These are phyloP conservation scores for Aurantiochytrium sp. DNA, from an alignment of 108 stramenopile species.

Conservation along the genomic window DNA sequence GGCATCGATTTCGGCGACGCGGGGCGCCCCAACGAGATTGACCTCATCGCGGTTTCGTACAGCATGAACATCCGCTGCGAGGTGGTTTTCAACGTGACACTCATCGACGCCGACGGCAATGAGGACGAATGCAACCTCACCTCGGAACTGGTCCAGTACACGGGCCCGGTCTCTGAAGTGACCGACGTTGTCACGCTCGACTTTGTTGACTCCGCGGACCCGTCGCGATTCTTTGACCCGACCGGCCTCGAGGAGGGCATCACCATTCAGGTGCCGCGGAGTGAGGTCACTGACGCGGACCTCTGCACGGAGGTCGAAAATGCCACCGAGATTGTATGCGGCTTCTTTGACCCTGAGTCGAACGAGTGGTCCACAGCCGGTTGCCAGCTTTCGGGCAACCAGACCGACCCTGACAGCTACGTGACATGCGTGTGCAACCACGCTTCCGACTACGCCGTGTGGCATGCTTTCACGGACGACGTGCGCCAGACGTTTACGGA, in stretches of 20 bases:
- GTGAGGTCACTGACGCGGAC: background rate
- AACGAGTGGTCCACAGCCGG: background rate
- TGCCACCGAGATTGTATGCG: background rate
- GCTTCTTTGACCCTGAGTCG: background rate
- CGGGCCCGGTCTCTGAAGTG: background rate
- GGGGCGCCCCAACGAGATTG: background rate
- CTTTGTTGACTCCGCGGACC: background rate
- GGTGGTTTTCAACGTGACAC: background rate
- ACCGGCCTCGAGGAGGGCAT: background rate
- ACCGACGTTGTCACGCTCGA: background rate
- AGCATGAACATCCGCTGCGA: slow-evolving; percentile 10
- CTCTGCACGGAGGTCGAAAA: background rate
- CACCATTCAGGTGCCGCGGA: background rate
- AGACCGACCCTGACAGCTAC: background rate
- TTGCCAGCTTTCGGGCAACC: background rate
- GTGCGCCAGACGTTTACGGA: background rate
- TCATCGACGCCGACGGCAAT: background rate
- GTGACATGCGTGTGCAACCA: background rate
- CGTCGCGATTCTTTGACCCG: background rate
- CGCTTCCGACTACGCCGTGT: background rate
- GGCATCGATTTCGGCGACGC: background rate
- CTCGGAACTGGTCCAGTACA: background rate
- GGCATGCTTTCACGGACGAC: background rate
- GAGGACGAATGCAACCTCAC: background rate
- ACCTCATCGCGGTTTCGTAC: background rate